A percentile compares a stretch with the other conserved stretches of the same genome.
These are phyloP conservation scores for Fusarium coicis DNA, from an alignment of 2,329 filamentous ascomycete species.

Conservation along the genomic window DNA sequence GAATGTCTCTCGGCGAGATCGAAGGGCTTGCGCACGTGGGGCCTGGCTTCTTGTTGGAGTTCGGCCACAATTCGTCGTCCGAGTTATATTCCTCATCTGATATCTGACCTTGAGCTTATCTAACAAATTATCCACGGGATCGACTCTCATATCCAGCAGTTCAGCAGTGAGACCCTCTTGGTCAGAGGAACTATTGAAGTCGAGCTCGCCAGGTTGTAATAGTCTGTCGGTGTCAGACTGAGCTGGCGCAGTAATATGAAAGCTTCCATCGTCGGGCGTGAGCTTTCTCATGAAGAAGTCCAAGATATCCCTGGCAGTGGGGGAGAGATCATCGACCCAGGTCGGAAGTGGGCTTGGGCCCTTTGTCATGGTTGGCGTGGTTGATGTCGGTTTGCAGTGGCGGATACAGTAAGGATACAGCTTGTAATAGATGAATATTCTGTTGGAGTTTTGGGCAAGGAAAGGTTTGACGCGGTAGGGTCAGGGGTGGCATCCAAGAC, in stretches of 20 bases:
- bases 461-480: background rate
- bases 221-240: background rate
- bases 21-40: background rate
- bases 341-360: background rate
- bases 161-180: background rate
- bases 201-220: background rate
- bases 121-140: background rate
- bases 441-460: rapidly evolving
- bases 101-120: background rate
- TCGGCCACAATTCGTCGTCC: background rate
- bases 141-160: background rate
- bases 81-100: background rate
- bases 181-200: background rate
- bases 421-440: background rate
- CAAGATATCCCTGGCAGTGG: background rate
- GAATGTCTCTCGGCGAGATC: background rate
- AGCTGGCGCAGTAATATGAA: background rate
- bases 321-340: background rate
- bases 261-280: background rate
- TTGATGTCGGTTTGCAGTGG: background rate
- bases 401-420: background rate
- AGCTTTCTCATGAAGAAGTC: background rate
- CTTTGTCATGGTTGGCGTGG: background rate
- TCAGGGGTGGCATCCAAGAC: background rate
- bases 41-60: background rate